Base-by-base conservation (phyloP, 2,329 filamentous ascomycete species). In the Xylariales sp. region DNA sequence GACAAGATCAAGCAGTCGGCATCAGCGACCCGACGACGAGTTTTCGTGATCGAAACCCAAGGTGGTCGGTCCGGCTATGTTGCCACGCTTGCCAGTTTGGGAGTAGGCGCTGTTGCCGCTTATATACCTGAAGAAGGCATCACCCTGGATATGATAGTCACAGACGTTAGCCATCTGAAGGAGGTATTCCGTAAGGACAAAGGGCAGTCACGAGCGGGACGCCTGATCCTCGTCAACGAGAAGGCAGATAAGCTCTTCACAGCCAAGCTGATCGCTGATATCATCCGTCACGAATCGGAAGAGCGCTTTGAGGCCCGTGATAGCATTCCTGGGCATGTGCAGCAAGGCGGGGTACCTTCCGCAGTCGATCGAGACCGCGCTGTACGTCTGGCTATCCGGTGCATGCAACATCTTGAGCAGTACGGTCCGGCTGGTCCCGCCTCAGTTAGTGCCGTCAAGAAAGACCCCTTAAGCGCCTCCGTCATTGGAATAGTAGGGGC, bases 111-210 rank as follows among this genome's bases (percentile, higher is more conserved):
- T 7, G 76, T 86, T 11, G 90, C 91, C 1, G 90, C 97, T 10
- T 98, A 98, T 66, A 97, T 91, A 4, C 93, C 93, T 1, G 93
- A 98, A 65, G 89, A 98, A 65, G 93, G 93, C 5, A 88, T 98
- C 65, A 86, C 84, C 60, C 81, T 98, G 42, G 86, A 91, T 56
- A 97, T 94, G 86, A 79, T 98, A 5, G 84, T 88, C 31, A 77
- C 82, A 4, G 93, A 98, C 57, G 95, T 98, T 54, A 82, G 85
- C 46, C 86, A 94, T 60, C 75, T 98, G 27, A 88, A 91, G 50
- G 74, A 91, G 12, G 84, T 88, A 43, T 98, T 98, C 66, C 71
- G 76, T 11, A 78, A 84, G 45, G 93, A 98, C 68, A 83, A 82
- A 57, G 93, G 93, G 44, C 86, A 93, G 62, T 88, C 84, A 35